These are phyloP conservation scores for Suzukiozyma palmioleophila DNA, from an alignment of 1,139 yeast genomes.

Conservation along the genomic window DNA sequence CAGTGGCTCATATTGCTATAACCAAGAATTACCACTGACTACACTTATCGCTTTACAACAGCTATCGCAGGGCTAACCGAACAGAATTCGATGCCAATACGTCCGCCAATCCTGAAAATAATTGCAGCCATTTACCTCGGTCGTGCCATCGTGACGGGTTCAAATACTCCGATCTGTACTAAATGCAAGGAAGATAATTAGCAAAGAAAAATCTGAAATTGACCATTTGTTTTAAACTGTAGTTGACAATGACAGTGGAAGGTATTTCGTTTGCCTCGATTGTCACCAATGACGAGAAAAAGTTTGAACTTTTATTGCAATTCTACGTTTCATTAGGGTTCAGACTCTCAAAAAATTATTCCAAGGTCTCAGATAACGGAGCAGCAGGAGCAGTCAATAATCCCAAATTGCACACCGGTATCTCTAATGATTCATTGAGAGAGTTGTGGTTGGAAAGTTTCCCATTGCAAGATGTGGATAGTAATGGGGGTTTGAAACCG, in stretches of 20 bases:
- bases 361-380: conserved; percentile 43
- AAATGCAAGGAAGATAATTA: too few relatives aligned
- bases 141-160: conserved; percentile 2
- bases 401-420: conserved; percentile 40
- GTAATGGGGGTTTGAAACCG: conserved; percentile 48
- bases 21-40: too few relatives aligned
- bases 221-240: too few relatives aligned
- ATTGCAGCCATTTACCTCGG: neutral
- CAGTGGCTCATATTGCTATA: too few relatives aligned
- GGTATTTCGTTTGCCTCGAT: conserved; percentile 49
- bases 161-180: neutral
- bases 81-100: too few relatives aligned
- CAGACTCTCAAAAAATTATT: conserved; percentile 49
- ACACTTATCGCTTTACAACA: too few relatives aligned
- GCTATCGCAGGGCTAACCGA: too few relatives aligned
- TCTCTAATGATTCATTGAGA: conserved; percentile 58
- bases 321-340: conserved; percentile 61
- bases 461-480: conserved; percentile 51
- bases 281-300: conserved; percentile 47
- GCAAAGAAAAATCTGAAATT: too few relatives aligned
- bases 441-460: conserved; percentile 72
- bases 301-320: conserved; percentile 41
- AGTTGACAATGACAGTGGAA: conserved; percentile 10
- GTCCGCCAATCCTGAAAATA: neutral
- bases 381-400: conserved; percentile 28